Evolutionary conservation across 805 yeast genomes (phyloP), one percentile per base, ranked within the genome.

Genomic region (Metschnikowia sp.): DNA sequence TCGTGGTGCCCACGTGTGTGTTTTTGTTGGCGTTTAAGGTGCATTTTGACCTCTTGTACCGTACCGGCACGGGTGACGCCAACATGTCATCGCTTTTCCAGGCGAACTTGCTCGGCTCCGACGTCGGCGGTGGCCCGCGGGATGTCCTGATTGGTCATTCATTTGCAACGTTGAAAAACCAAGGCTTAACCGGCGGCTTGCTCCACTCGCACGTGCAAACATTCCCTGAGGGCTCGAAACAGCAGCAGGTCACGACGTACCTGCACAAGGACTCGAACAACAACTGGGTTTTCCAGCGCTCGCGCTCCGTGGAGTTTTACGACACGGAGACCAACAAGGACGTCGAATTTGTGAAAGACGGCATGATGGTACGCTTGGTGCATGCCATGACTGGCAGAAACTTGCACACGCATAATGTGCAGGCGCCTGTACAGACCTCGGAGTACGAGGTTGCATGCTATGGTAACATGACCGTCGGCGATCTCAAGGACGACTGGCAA

Each of bases 51-150:
- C 70, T 87, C 46, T 74, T 87, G 53, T 80, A 79, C 57, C 84
- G 82, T 52, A 76, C 88, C 18, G 96, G 96, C 57, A 75, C 89
- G n/a, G 95, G 95, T 54, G 87, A 83, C 63, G 83, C 86, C 33
- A 78, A 77, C 55, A 86, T 86, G 87, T 83, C 89, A 10, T 84
- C 92, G 0, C 70, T 87, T 54, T 86, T 86, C 75, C 95, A 87
- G 69, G 92, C 94, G 39, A 82, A 83, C 62, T 76, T 87, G 63
- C 66, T 68, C 12, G 88, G 87, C 40, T 77, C 88, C 10, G 81
- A 77, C 45, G 82, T 86, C 38, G 78, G 75, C 31, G 86, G 81
- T 66, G 70, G 85, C 32, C 86, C 92, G 45, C 76, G 94, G 68
- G 85, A 83, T 53, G 73, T 87, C 13, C 65, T 83, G 3, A 65